Percentiles rank a stretch among this genome's conserved stretches.
Conservation (phyloP, 2,329 filamentous ascomycete genomes). For the Trichoderma citrinoviride region DNA sequence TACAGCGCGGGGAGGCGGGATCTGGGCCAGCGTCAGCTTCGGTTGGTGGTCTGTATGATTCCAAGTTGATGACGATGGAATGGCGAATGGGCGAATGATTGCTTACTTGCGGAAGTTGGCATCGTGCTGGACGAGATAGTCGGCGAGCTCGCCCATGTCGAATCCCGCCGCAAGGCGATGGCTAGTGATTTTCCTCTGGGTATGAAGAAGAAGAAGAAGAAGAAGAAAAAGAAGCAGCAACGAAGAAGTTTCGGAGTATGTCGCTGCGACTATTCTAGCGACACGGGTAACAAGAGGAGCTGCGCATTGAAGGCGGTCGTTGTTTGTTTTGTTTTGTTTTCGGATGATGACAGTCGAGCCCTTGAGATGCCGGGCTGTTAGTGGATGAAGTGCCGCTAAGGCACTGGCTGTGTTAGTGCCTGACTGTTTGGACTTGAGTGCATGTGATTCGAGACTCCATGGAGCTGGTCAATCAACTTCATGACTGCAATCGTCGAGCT, state of each 20-base stretch:
- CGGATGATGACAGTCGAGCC: background rate
- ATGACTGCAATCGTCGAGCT: too few relatives aligned
- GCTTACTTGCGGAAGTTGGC: slow-evolving; percentile 58
- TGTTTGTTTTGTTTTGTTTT: background rate
- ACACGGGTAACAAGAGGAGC: background rate
- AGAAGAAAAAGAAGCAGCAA: too few relatives aligned
- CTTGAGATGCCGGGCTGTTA: background rate
- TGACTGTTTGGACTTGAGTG: background rate
- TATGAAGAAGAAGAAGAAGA: too few relatives aligned
- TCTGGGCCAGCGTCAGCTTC: slow-evolving; percentile 47
- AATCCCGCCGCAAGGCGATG: background rate
- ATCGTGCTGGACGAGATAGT: slow-evolving; percentile 61
- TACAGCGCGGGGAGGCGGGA: slow-evolving; percentile 81
- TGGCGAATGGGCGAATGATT: background rate
- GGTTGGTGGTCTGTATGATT: background rate
- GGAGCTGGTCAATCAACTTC: background rate
- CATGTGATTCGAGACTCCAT: slow-evolving; percentile 1
- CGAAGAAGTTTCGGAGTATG: background rate
- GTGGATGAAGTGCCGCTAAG: background rate
- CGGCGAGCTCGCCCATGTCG: slow-evolving; percentile 64
- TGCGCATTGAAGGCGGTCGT: background rate
- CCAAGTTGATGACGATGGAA: too few relatives aligned
- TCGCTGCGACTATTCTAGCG: background rate
- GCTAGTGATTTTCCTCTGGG: background rate
- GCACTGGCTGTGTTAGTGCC: slow-evolving; percentile 5